Base-by-base conservation (phyloP, 2,329 filamentous ascomycete genomes). In the Microdochium nivale region DNA sequence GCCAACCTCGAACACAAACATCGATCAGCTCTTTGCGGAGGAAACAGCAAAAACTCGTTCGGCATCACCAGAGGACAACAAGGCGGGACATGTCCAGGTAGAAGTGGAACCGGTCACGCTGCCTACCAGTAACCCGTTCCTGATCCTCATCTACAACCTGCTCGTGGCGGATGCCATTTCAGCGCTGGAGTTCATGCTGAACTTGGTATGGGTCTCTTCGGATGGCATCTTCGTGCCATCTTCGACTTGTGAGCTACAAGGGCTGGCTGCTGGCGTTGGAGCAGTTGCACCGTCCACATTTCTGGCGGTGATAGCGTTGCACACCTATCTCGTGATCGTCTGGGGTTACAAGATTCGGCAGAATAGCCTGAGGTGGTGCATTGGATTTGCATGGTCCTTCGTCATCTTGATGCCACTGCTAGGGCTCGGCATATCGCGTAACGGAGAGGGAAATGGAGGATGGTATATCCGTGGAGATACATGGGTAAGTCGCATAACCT, bases 121-220 rank as follows among this genome's bases (percentile, higher is more conserved):
- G 21, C n/a, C 11, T 3, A 19, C 24, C 16, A 25, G n/a, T 24
- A 47, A 47, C 25, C 46, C 46, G n/a, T 47, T 47, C 46, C 46
- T 30, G 46, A 14, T 47, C 8, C 46, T 47, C 46, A 47, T 47
- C 46, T 47, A 47, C 46, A 47, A 47, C 25, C 25, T 47, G 46
- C 46, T 47, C 13, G 14, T 47, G 21, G 46, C 46, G 24, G 46
- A 47, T 14, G 24, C 16, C 24, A 25, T 27, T 21, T 27, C 46
- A 21, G 23, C 46, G 8, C 23, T 47, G 10, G 46, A 30, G 46
- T 47, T 27, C 46, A 30, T 30, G 46, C 46, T 47, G 24, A 47
- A 47, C 46, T 25, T 47, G 46, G 24, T 30, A 21, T 47, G 46
- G 46, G 24, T 30, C 24, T 25, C 46, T 19, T 9, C 14, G 7